Conservation (phyloP, 2,329 filamentous ascomycete species). For the Penicillium sp. region DNA sequence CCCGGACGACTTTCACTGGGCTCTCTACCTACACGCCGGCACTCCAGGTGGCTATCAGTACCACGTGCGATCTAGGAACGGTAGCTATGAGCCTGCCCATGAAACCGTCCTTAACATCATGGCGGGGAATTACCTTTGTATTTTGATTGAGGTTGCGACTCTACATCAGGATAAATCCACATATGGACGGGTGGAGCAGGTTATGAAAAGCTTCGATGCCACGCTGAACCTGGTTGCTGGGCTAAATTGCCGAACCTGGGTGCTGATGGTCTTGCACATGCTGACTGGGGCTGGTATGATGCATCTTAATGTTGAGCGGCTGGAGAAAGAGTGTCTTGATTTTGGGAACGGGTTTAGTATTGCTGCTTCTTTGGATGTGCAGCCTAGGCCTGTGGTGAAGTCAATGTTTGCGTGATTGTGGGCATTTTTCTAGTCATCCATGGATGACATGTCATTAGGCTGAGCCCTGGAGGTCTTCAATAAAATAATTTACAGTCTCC, state of each 20-base stretch:
- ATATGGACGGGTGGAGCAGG: neutral
- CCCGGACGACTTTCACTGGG: conserved; percentile 16
- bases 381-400: neutral
- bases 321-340: conserved; percentile 1
- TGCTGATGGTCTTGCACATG: neutral
- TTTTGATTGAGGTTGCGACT: neutral
- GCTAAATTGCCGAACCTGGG: conserved; percentile 1
- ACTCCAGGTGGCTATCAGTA: conserved; percentile 9
- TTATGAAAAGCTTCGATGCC: conserved; percentile 1
- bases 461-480: too few relatives aligned
- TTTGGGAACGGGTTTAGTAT: neutral
- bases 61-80: conserved; percentile 5
- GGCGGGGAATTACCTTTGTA: neutral
- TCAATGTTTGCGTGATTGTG: neutral
- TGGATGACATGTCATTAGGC: too few relatives aligned
- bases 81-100: conserved; percentile 15
- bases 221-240: neutral
- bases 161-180: neutral
- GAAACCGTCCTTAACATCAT: neutral
- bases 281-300: neutral
- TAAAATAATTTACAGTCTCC: too few relatives aligned
- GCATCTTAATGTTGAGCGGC: neutral
- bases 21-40: conserved; percentile 10
- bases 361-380: neutral
- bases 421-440: neutral